Evolutionary conservation across 495 filamentous ascomycete genomes (phyloP), one percentile per base, ranked within the genome.

Genomic region (Cercophora sp.): DNA sequence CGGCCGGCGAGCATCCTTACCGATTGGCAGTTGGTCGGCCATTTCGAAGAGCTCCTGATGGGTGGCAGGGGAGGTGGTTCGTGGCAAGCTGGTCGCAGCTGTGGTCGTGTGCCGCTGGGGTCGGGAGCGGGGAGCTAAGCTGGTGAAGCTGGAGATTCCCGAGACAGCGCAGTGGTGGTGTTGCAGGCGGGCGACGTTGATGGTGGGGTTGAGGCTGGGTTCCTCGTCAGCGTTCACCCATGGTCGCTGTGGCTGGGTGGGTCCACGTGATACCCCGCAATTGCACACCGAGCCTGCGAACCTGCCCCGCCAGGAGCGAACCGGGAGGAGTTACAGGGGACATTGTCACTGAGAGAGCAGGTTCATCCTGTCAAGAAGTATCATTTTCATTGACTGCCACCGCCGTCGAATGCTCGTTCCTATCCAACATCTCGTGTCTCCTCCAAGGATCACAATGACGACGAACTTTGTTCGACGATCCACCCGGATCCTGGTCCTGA

Each of bases 401-500:
- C n/a, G n/a, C n/a, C n/a, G n/a, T n/a, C n/a, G n/a, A n/a, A n/a
- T n/a, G n/a, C n/a, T n/a, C n/a, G n/a, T n/a, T n/a, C n/a, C n/a
- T n/a, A n/a, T n/a, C n/a, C n/a, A n/a, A n/a, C n/a, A n/a, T n/a
- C n/a, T n/a, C n/a, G n/a, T n/a, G n/a, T n/a, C n/a, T n/a, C n/a
- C n/a, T n/a, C n/a, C n/a, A n/a, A n/a, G n/a, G n/a, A 18, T 16
- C 36, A 63, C 13, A 26, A 72, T 74, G 71, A 26, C 59, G 5
- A 65, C 61, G 20, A 48, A 48, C 18, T 48, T 57, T n/a, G 56
- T 67, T 22, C 42, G 63, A 24, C 64, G 67, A 24, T 61, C 46
- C 37, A 60, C 55, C 52, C 72, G 66, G 37, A 88, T 96, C 59
- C 72, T 96, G 58, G 78, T 96, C 57, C 82, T 96, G 67, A 96